These are phyloP conservation scores for Gaertneriomyces sp. DNA, from an alignment of 192 early-diverging fungal genomes.

Conservation along the genomic window DNA sequence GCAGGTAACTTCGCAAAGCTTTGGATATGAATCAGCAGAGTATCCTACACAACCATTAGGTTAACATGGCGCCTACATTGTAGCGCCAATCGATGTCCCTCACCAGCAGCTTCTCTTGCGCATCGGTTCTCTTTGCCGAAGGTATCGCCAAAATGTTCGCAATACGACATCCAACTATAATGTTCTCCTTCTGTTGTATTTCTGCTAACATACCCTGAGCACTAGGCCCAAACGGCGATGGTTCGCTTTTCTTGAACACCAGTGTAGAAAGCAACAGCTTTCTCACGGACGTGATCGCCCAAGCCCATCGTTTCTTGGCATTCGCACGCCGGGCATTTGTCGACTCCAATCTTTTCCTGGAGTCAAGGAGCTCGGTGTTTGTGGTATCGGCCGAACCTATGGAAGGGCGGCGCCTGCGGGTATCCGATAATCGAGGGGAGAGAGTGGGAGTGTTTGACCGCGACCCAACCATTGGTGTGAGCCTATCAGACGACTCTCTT, in stretches of 20 bases:
- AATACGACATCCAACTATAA: not conserved
- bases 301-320: not conserved
- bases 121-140: not conserved
- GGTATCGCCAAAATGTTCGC: not conserved
- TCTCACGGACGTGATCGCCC: conserved; percentile 1
- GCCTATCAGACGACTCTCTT: no score
- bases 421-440: no score
- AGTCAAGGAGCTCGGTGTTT: no score
- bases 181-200: not conserved
- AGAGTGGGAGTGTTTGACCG: no score
- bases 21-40: not conserved
- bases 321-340: not conserved
- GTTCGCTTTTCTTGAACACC: not conserved
- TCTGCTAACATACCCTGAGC: not conserved
- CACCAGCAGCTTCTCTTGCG: not conserved
- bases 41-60: not conserved
- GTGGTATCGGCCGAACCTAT: no score
- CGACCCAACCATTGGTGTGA: no score
- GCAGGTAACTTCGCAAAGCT: not conserved
- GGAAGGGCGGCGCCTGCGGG: no score
- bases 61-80: no score
- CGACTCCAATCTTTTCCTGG: no score
- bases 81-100: no score
- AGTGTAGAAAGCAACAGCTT: conserved; percentile 2
- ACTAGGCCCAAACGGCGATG: not conserved